phyloP scores from a whole-genome alignment of 768 basidiomycete genomes.

The Hygrophoropsis aurantiaca region DNA sequence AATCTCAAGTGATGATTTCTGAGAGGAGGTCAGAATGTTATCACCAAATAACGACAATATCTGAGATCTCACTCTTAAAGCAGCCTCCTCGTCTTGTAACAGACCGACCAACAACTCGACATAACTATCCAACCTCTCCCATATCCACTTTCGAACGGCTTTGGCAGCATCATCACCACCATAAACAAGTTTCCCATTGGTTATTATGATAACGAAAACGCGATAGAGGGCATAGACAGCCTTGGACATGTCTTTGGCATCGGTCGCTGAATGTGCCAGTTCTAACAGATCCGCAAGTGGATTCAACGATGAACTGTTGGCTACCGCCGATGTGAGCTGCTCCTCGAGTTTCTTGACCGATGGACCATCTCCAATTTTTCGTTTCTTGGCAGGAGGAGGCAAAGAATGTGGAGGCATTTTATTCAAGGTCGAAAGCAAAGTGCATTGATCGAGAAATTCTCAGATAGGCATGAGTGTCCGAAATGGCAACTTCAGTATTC shows the following conservation, averaged over 20 bases:
- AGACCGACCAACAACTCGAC: slow-evolving; percentile 66
- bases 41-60: not conserved
- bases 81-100: slow-evolving; percentile 74
- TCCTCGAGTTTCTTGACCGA: slow-evolving; percentile 52
- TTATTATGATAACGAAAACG: slow-evolving; percentile 65
- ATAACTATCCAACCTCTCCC: slow-evolving; percentile 71
- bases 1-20: slow-evolving; percentile 75
- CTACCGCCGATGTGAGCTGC: slow-evolving; percentile 52
- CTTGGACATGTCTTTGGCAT: slow-evolving; percentile 64
- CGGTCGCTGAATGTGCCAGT: slow-evolving; percentile 45
- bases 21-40: slow-evolving; percentile 6
- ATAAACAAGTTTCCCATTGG: slow-evolving; percentile 52
- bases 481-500: slow-evolving; percentile 9
- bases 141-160: slow-evolving; percentile 75
- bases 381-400: slow-evolving; percentile 52
- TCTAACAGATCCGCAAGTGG: slow-evolving; percentile 71
- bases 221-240: slow-evolving; percentile 83
- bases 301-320: slow-evolving; percentile 68
- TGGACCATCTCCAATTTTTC: slow-evolving; percentile 35
- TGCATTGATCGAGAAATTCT: not conserved
- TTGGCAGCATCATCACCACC: slow-evolving; percentile 53
- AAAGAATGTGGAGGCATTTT: slow-evolving; percentile 42
- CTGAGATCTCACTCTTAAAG: slow-evolving; percentile 69
- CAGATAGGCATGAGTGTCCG: slow-evolving; percentile 3
- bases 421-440: not conserved